Evolutionary conservation across 169 alveolate genomes (phyloP), one percentile per base, ranked within the genome.

Genomic region (Plasmodium falciparum): DNA sequence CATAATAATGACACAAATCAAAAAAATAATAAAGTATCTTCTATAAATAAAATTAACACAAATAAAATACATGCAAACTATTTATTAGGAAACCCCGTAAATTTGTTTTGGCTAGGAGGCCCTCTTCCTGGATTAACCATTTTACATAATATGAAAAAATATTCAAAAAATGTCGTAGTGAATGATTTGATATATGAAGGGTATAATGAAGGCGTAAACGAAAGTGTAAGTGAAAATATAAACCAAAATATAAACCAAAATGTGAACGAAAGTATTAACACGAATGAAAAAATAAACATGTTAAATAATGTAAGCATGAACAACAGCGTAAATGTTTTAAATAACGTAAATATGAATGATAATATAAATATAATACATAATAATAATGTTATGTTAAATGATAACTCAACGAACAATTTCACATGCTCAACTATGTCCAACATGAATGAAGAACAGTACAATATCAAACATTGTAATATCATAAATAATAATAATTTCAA

Each of bases 101-200:
- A 58, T 49, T 80, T 80, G 45, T 80, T 80, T 29, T 80, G 90
- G 90, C 54, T 80, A n/a, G 90, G 90, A 11, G 90, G 90, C 1
- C 90, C 90, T 12, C 50, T 80, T n/a, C 90, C 90, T 20, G 90
- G 90, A 54, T 47, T 80, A 43, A 80, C 90, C 12, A 80, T 80
- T 20, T 62, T 80, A 63, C 90, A 80, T 22, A 80, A 80, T 26
- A 80, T 80, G 69, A 80, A 69, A 24, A 80, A 80, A 43, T 56
- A 54, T 26, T 80, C 90, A 12, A 69, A 80, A 80, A 80, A 80
- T 63, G 70, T 73, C n/a, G 61, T 80, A 1, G 52, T 80, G 12
- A 80, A 80, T 69, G 90, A 80, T 69, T 67, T 80, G 39, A 54
- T 80, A 54, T 80, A 80, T 29, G 90, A 80, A 62, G 90, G 90